Evolutionary conservation across 306 rosid species (phyloP), one percentile per base, ranked within the genome.

Genomic region (Carpinus fangiana): DNA sequence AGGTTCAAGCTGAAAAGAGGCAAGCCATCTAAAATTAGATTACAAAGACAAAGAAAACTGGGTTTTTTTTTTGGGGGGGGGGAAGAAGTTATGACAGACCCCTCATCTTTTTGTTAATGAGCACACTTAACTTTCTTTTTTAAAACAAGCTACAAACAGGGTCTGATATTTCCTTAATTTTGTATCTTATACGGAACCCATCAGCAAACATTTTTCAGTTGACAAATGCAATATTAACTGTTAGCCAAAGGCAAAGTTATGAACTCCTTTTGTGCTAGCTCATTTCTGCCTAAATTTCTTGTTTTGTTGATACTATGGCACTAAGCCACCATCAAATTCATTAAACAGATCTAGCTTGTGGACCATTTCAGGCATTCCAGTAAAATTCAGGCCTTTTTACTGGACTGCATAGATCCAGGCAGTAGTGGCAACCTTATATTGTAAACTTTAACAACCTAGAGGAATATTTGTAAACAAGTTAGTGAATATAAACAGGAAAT

Each of bases 1-100:
- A 71, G 87, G 88, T 72, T 86, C 83, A 52, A 83, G 84, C 92
- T 88, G 84, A 78, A 67, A 67, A 18, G 48, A 18, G 51, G 47
- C 48, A 51, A 47, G 69, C 34, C 28, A 51, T 71, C 31, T 53
- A 21, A 50, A 7, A 7, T 71, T 26, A 76, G 69, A 65, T 16
- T 17, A 21, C 13, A 3, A 41, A 21, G 23, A 34, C n/a, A 38
- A 5, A 52, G 62, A 62, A 48, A 48, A 48, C 5, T 4, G 14
- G 0, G 1, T 5, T 41, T 41, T 41, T 41, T 41, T 5, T 41
- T 41, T 41, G 21, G 23, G 12, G 34, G 31, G 1, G 2, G 0
- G 64, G 2, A 1, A 57, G 52, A 48, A 48, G 52, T 2, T 53
- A 20, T 13, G 11, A 21, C 55, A 54, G 14, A 17, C 43, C 67